These are phyloP conservation scores for Penicillium subrubescens DNA, from an alignment of 495 filamentous ascomycete species.

Conservation along the genomic window DNA sequence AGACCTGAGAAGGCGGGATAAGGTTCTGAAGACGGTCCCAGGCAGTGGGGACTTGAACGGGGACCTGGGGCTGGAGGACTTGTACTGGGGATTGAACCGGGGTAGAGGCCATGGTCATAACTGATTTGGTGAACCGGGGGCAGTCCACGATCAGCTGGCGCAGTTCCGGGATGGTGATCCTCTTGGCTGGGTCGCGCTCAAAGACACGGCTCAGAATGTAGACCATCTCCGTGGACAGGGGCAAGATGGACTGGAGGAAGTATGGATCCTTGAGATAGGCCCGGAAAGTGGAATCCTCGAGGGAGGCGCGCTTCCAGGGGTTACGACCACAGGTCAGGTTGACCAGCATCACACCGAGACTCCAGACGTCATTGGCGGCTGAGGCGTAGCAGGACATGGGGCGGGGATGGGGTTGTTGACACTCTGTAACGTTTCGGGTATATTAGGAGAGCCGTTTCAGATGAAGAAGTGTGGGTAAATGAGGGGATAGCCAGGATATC, in stretches of 20 bases:
- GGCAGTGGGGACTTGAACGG: not conserved
- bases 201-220: constrained; percentile 87
- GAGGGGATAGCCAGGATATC: too few species aligned
- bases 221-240: constrained; percentile 88
- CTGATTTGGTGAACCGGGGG: constrained; percentile 66
- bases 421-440: constrained; percentile 66
- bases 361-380: constrained; percentile 97
- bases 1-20: constrained; percentile 33
- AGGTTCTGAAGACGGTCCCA: constrained; percentile 27
- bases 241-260: constrained; percentile 92
- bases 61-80: not conserved
- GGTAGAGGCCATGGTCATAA: constrained; percentile 20
- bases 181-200: constrained; percentile 79
- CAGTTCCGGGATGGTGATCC: constrained; percentile 84
- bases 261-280: constrained; percentile 83
- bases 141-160: constrained; percentile 76
- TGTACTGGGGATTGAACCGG: not conserved
- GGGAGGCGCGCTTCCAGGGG: constrained; percentile 94
- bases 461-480: not conserved
- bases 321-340: constrained; percentile 98
- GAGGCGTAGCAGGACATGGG: constrained; percentile 83
- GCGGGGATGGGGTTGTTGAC: constrained; percentile 81
- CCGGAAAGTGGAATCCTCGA: constrained; percentile 93
- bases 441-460: constrained; percentile 23
- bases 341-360: constrained; percentile 93